These are phyloP conservation scores for Teunomyces lycoperdinae DNA, from an alignment of 805 yeast genomes.

Conservation along the genomic window DNA sequence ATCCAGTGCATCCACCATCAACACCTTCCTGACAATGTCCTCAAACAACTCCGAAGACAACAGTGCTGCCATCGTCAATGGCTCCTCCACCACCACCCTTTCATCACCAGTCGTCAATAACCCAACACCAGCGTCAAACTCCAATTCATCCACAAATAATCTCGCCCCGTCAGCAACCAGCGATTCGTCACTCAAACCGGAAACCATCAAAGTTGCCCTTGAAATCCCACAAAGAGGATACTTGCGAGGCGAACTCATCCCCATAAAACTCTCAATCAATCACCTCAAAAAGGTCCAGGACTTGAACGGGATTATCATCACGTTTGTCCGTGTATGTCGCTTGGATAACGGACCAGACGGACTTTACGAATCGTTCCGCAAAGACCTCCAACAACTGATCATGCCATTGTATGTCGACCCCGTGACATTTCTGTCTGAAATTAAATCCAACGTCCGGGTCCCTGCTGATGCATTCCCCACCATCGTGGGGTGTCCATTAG, in stretches of 20 bases:
- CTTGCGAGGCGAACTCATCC: slow-evolving; percentile 74
- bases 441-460: slow-evolving; percentile 62
- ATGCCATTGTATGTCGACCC: slow-evolving; percentile 81
- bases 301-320: slow-evolving; percentile 70
- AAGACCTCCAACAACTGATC: slow-evolving; percentile 75
- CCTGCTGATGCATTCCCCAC: slow-evolving; percentile 90
- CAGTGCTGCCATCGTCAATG: not conserved
- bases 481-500: slow-evolving; percentile 64
- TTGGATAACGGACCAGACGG: slow-evolving; percentile 56
- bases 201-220: slow-evolving; percentile 34
- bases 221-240: slow-evolving; percentile 61
- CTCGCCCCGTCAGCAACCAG: not conserved
- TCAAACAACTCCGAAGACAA: slow-evolving; percentile 29
- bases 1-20: slow-evolving; percentile 32
- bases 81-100: not conserved
- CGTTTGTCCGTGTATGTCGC: slow-evolving; percentile 77
- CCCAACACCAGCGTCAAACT: slow-evolving; percentile 4
- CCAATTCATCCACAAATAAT: not conserved
- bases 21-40: slow-evolving; percentile 27
- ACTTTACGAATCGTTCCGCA: slow-evolving; percentile 70
- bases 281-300: slow-evolving; percentile 73
- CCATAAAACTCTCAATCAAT: slow-evolving; percentile 61
- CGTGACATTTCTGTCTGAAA: slow-evolving; percentile 49
- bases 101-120: slow-evolving; percentile 5
- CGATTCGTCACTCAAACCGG: slow-evolving; percentile 13